phyloP scores from a whole-genome alignment of 768 basidiomycete species.

The Kwoniella sp. region DNA sequence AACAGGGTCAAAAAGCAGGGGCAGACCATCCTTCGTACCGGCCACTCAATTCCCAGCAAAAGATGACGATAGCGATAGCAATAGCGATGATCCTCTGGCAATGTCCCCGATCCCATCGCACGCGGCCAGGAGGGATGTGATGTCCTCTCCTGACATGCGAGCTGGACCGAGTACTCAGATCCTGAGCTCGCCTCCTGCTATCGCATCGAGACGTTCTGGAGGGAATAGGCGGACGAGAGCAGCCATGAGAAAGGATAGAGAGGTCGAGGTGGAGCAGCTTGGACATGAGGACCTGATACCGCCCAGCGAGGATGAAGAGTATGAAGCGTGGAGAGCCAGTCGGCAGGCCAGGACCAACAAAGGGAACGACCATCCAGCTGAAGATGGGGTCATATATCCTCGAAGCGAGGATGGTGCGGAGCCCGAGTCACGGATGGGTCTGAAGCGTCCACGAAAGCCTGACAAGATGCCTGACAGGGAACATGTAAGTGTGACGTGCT shows the following conservation, averaged over 20 bases:
- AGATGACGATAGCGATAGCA: background rate
- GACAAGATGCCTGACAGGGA: too few species aligned
- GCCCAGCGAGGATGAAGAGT: conserved; percentile 35
- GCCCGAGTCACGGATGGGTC: too few species aligned
- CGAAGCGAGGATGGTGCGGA: background rate
- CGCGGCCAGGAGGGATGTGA: background rate
- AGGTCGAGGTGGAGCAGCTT: background rate
- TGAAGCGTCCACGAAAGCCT: conserved; percentile 7
- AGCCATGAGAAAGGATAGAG: conserved; percentile 6
- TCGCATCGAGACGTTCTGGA: background rate
- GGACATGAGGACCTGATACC: conserved; percentile 29
- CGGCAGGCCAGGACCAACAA: conserved; percentile 2
- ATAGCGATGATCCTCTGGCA: background rate
- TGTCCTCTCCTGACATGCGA: too few species aligned
- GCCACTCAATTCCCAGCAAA: background rate
- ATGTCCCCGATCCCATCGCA: background rate
- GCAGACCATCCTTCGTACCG: background rate
- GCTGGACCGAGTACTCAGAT: background rate
- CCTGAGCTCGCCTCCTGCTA: background rate
- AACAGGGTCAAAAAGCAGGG: background rate
- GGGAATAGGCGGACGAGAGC: conserved; percentile 5
- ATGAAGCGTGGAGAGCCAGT: conserved; percentile 21
- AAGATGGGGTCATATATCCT: background rate
- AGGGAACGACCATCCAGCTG: too few species aligned
- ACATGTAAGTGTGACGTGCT: too few species aligned